These are phyloP conservation scores for Trichophyton benhamiae DNA, from an alignment of 2,329 filamentous ascomycete species.

Conservation along the genomic window DNA sequence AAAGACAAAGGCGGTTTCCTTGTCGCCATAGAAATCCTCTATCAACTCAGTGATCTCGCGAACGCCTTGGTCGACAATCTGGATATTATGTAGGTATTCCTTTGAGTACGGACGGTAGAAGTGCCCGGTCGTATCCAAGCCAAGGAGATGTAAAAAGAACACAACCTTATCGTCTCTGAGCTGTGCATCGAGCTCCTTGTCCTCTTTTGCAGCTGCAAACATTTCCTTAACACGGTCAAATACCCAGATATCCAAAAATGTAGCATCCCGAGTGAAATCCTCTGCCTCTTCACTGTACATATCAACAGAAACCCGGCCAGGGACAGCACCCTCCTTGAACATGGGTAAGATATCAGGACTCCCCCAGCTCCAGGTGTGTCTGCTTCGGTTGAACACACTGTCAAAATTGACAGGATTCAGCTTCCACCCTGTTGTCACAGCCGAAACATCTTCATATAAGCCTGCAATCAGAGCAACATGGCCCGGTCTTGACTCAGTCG, in stretches of 20 bases:
- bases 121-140: constrained; percentile 84
- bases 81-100: constrained; percentile 89
- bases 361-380: constrained; percentile 98
- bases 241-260: constrained; percentile 79
- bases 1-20: constrained; percentile 86
- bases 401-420: constrained; percentile 97
- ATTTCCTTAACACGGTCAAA: constrained; percentile 86
- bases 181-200: constrained; percentile 59
- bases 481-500: constrained; percentile 88
- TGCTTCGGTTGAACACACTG: constrained; percentile 92
- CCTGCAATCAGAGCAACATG: constrained; percentile 96
- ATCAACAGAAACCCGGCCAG: constrained; percentile 75
- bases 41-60: constrained; percentile 70
- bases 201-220: constrained; percentile 66
- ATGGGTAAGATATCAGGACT: constrained; percentile 95
- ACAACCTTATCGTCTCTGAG: constrained; percentile 76
- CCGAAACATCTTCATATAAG: constrained; percentile 93
- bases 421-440: constrained; percentile 96
- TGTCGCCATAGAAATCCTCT: constrained; percentile 71
- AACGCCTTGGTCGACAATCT: constrained; percentile 84
- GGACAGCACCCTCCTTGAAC: constrained; percentile 87
- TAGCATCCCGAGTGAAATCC: constrained; percentile 76
- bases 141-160: constrained; percentile 89
- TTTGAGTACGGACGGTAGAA: constrained; percentile 78
- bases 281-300: constrained; percentile 75